These are phyloP conservation scores for Hirsutella minnesotensis DNA, from an alignment of 2,329 filamentous ascomycete genomes.

Conservation along the genomic window DNA sequence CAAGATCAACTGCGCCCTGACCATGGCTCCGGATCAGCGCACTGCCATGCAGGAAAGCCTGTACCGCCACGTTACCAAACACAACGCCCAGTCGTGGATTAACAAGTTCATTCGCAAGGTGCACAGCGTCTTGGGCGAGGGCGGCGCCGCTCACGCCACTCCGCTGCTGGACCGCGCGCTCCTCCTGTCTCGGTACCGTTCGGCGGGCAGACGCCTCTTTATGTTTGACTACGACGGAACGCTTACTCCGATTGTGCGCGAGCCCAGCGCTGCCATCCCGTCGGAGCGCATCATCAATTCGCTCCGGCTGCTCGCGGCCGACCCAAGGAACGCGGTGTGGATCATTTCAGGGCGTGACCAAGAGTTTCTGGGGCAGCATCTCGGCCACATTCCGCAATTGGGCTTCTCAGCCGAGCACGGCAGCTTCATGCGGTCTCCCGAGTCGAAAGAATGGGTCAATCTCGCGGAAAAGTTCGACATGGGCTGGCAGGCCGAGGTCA, in stretches of 20 bases:
- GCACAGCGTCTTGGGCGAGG: conserved; percentile 67
- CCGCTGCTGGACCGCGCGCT: conserved; percentile 67
- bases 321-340: conserved; percentile 85
- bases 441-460: conserved; percentile 72
- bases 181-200: conserved; percentile 62
- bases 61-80: conserved; percentile 72
- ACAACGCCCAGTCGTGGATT: conserved; percentile 82
- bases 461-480: conserved; percentile 79
- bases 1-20: conserved; percentile 70
- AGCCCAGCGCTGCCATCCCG: conserved; percentile 80
- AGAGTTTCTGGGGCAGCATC: conserved; percentile 77
- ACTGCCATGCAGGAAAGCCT: conserved; percentile 58
- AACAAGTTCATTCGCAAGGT: conserved; percentile 67
- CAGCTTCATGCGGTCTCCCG: conserved; percentile 81
- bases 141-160: conserved; percentile 63
- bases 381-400: conserved; percentile 80
- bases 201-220: conserved; percentile 70
- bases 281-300: conserved; percentile 72
- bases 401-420: conserved; percentile 97
- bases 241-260: conserved; percentile 85
- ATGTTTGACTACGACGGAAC: conserved; percentile 99
- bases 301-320: conserved; percentile 65
- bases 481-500: conserved; percentile 80
- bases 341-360: conserved; percentile 95
- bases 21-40: conserved; percentile 37